These are phyloP conservation scores for Avena eriantha DNA, from an alignment of 176 grass and related monocot genomes.

Conservation along the genomic window DNA sequence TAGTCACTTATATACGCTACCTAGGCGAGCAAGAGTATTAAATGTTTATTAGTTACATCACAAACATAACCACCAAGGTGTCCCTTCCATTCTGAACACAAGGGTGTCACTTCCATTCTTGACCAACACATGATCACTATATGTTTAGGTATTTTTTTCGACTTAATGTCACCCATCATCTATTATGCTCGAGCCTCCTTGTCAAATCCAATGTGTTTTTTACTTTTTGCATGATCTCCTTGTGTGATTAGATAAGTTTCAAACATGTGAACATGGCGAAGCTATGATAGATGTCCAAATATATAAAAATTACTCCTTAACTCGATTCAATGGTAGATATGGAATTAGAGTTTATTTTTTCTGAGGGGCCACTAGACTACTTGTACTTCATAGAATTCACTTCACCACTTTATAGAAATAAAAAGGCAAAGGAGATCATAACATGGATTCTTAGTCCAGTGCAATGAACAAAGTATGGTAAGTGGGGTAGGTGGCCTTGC, in stretches of 20 bases:
- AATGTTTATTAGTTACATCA: background rate
- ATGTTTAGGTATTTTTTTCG: background rate
- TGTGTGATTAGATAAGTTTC: background rate
- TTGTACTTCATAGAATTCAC: too few species aligned
- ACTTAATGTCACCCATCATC: background rate
- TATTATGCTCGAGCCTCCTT: background rate
- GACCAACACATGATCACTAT: background rate
- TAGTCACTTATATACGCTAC: background rate
- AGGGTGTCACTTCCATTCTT: too few species aligned
- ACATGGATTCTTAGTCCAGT: background rate
- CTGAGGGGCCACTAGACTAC: too few species aligned
- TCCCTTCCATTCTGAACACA: too few species aligned
- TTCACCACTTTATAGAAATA: background rate
- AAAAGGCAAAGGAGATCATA: background rate
- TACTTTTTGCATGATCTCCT: background rate
- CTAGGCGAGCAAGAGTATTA: background rate
- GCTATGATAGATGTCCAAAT: background rate
- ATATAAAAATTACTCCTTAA: background rate
- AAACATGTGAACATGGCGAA: background rate
- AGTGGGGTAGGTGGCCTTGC: background rate
- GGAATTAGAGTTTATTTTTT: background rate
- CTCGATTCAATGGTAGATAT: background rate
- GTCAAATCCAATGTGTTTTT: background rate
- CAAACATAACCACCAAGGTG: background rate
- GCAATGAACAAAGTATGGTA: background rate